Evolutionary conservation across 257 asterid species (phyloP), one percentile per base, ranked within the genome.

Genomic region (Solanum neorickii): DNA sequence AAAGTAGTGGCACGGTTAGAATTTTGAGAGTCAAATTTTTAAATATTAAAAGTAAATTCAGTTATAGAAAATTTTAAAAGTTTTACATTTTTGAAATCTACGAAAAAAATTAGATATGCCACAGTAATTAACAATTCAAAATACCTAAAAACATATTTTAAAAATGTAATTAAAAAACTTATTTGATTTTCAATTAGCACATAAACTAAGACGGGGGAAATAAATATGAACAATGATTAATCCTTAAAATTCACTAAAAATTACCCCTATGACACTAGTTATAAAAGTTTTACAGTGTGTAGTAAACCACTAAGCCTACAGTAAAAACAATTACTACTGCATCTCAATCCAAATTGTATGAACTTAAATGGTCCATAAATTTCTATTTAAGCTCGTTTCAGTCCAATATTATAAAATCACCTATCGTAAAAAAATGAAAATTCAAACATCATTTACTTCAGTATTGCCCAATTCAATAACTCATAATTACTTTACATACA

Each of bases 1-100:
- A 52, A 75, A 62, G 0, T 62, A 0, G 1, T 3, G 74, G 0
- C 2, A 12, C 5, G 0, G 0, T 27, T 27, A 1, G 0, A 68
- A 66, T 66, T 66, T 12, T 12, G 0, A 11, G 18, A 66, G 20
- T 66, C 2, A 66, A 25, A 13, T 27, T 25, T 68, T 13, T 13
- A 27, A 68, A 27, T 68, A 27, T 68, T 27, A 2, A 27, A 3
- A 1, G 0, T 15, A 69, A 69, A 66, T 1, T 27, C 1, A 0
- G 0, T 27, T 2, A 27, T 66, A 27, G 9, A 25, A 4, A 4
- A 25, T 12, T 2, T 25, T 12, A 0, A 65, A 60, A 11, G 2
- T 60, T 31, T 15, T 70, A 72, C 1, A 33, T 33, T 33, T 35
- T 72, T 18, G 25, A 0, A 72, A 70, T 31, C 3, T 70, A 31